Evolutionary conservation across 1,284 basidiomycete species (phyloP), one percentile per base, ranked within the genome.

Genomic region (Ceratobasidium theobromae): DNA sequence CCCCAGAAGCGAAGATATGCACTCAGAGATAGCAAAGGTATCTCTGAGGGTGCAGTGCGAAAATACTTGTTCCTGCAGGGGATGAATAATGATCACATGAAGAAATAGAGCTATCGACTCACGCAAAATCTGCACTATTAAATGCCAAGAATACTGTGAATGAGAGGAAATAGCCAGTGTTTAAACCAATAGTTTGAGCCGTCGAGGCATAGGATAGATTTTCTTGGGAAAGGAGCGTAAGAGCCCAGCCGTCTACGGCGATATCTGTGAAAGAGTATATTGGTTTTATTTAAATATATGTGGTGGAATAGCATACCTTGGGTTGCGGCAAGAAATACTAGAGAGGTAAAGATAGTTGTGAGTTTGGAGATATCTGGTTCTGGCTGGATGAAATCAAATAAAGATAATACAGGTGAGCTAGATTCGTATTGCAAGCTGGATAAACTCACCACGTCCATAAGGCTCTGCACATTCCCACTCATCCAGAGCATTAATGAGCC

Each of bases 121-220:
- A 95, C 91, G 86, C 84, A 74, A 99, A 99, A 46, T 91, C 89
- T 72, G 94, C 87, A 72, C 92, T 95, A 75, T 98, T 99, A 75
- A 99, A 87, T 0, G 97, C 96, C 32, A 99, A 82, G 75, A 99
- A 99, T 27, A 99, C 94, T 27, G 97, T 99, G 74, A 98, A 99
- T 5, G 93, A 95, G 41, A 95, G 84, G 72, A 99, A 97, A 76
- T 91, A 98, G 28, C 97, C 97, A 2, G 93, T 92, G 73, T 98
- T 98, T 45, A 99, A 82, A 18, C 97, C 97, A 66, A 99, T 93
- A 0, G 97, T 99, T 76, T 99, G 97, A 54, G 96, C 98, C 3
- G 96, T 99, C 27, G 93, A 96, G 4, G 97, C 97, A 74, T 97
- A 99, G 21, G 94, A 93, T 43, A 99, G 79, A 74, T 95, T 97